Percentiles rank a stretch among this genome's conserved stretches.
These are phyloP conservation scores for Lycium barbarum DNA, from an alignment of 257 asterid species.

Conservation along the genomic window DNA sequence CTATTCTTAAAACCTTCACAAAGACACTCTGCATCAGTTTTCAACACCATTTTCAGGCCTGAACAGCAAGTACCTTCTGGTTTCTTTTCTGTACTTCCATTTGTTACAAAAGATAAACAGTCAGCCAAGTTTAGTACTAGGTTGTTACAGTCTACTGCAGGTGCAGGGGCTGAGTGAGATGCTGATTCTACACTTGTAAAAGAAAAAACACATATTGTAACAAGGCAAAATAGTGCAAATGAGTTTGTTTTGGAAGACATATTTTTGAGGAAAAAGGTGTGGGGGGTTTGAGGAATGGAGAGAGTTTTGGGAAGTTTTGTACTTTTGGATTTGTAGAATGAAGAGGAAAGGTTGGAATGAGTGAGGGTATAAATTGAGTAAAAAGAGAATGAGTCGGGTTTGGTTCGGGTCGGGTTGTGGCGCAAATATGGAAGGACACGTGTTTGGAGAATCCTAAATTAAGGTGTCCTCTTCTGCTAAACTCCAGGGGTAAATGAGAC, in stretches of 20 bases:
- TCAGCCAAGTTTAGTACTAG: slow-evolving; percentile 73
- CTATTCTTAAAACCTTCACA: slow-evolving; percentile 83
- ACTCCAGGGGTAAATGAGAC: no score
- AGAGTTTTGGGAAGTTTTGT: neutral
- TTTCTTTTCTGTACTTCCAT: slow-evolving; percentile 60
- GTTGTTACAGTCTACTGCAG: slow-evolving; percentile 75
- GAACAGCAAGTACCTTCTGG: slow-evolving; percentile 80
- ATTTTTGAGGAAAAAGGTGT: neutral
- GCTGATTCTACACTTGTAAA: slow-evolving; percentile 41
- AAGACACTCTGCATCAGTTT: slow-evolving; percentile 71
- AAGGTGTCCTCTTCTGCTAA: neutral
- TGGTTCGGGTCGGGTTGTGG: slow-evolving; percentile 29
- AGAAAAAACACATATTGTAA: neutral
- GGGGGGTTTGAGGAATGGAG: neutral
- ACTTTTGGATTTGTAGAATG: neutral
- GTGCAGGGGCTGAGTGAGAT: slow-evolving; percentile 69
- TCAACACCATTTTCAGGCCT: slow-evolving; percentile 79
- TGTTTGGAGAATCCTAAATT: slow-evolving; percentile 13
- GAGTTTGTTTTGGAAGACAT: slow-evolving; percentile 17
- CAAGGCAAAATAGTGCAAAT: neutral
- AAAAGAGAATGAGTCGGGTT: neutral
- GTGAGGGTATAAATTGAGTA: slow-evolving; percentile 20
- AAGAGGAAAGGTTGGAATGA: neutral
- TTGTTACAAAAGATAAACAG: slow-evolving; percentile 73
- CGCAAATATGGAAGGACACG: slow-evolving; percentile 30